These are phyloP conservation scores for Fusarium verticillioides DNA, from an alignment of 2,329 filamentous ascomycete species.

Conservation along the genomic window DNA sequence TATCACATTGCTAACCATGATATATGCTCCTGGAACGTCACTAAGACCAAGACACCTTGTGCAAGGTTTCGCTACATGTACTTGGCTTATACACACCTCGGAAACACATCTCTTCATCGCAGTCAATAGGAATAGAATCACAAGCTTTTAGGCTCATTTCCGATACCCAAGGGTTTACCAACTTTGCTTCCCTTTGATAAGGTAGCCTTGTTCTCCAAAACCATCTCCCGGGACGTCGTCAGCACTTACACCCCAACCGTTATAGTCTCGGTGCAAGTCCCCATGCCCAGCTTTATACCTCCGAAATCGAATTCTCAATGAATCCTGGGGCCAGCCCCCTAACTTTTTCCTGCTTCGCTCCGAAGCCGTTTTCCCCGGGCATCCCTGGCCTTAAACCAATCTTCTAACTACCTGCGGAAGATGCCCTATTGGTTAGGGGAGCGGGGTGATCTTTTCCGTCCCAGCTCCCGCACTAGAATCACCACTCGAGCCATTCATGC, in stretches of 20 bases:
- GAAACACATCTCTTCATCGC: neutral
- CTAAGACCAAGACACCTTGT: neutral
- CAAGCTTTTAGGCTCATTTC: neutral
- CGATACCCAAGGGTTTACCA: neutral
- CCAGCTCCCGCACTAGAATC: neutral
- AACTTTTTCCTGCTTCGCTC: neutral
- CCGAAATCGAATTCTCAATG: neutral
- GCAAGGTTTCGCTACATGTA: conserved; percentile 1
- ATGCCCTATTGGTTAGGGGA: conserved; percentile 1
- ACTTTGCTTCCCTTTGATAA: neutral
- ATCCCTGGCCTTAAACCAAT: neutral
- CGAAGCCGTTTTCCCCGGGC: neutral
- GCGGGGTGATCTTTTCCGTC: conserved; percentile 6
- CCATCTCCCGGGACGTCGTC: neutral
- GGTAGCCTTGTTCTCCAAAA: neutral
- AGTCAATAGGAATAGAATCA: neutral
- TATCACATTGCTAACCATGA: neutral
- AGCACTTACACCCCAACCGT: neutral
- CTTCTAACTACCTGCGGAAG: neutral
- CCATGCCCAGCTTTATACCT: neutral
- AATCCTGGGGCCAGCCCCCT: neutral
- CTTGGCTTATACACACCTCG: neutral
- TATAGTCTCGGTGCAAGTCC: neutral
- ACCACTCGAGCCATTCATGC: conserved; percentile 17
- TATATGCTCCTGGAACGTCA: neutral